phyloP scores from a whole-genome alignment of 2,329 filamentous ascomycete genomes.

The Pseudocercospora musae region DNA sequence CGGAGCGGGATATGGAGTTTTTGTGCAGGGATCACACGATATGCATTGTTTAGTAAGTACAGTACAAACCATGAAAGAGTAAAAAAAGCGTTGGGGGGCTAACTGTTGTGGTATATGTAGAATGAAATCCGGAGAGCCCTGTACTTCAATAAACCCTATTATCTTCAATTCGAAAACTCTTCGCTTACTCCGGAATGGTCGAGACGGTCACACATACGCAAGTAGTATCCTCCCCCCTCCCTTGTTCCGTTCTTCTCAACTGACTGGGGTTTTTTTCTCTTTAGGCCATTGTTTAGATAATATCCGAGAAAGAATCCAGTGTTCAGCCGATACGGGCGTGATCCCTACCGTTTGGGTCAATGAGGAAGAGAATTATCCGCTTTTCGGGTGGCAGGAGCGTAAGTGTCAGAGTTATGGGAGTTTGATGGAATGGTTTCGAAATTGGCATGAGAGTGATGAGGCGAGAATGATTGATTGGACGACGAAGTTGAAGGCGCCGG shows the following conservation, averaged over 20 bases:
- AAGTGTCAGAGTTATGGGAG: conserved; percentile 16
- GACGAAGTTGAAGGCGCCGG: background rate
- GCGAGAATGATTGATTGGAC: conserved; percentile 2
- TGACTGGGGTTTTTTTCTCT: too few relatives aligned
- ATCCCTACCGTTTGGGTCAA: background rate
- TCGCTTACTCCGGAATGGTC: conserved; percentile 5
- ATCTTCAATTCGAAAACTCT: conserved; percentile 2
- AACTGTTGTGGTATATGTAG: background rate
- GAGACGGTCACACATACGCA: conserved; percentile 4
- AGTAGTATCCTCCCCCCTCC: background rate
- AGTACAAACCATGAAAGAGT: too few relatives aligned
- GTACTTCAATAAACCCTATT: conserved; percentile 11
- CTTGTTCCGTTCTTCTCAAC: too few relatives aligned
- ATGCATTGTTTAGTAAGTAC: conserved; percentile 10
- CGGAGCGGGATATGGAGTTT: background rate
- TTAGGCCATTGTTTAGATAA: conserved; percentile 11
- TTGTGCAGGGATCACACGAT: conserved; percentile 7
- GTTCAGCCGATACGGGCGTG: background rate
- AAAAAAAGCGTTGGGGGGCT: too few relatives aligned
- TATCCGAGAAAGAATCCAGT: conserved; percentile 7
- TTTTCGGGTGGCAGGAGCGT: conserved; percentile 7
- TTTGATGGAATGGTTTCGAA: conserved; percentile 6
- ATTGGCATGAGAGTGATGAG: background rate
- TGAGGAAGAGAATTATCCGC: background rate
- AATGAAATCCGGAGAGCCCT: conserved; percentile 5